Conservation (phyloP, 768 basidiomycete species). For the Kockovaella imperatae region DNA sequence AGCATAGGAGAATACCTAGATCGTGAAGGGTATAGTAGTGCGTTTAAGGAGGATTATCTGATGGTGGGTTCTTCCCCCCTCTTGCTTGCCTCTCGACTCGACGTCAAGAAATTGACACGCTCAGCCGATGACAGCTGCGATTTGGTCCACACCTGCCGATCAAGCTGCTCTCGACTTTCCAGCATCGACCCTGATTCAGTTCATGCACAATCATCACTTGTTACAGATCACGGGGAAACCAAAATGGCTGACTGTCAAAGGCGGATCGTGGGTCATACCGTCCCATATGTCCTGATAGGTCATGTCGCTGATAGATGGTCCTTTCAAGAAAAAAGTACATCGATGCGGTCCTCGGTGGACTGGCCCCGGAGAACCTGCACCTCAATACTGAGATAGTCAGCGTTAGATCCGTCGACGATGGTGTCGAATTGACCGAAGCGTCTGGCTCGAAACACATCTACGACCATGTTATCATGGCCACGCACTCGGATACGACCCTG, state of each 20-base stretch:
- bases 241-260: constrained; percentile 63
- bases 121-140: constrained; percentile 70
- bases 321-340: constrained; percentile 59
- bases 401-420: constrained; percentile 37
- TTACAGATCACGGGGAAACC: constrained; percentile 65
- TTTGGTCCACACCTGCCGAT: constrained; percentile 71
- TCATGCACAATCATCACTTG: constrained; percentile 67
- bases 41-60: constrained; percentile 66
- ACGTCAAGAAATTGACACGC: background rate
- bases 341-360: constrained; percentile 53
- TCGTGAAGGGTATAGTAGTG: constrained; percentile 58
- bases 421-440: constrained; percentile 51
- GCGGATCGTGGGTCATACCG: constrained; percentile 57
- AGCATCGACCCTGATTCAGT: constrained; percentile 61
- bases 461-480: constrained; percentile 65
- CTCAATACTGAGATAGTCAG: constrained; percentile 55
- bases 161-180: constrained; percentile 65
- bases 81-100: background rate
- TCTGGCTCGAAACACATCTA: constrained; percentile 50
- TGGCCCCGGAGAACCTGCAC: constrained; percentile 55
- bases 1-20: constrained; percentile 56
- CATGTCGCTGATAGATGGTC: background rate
- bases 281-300: background rate
- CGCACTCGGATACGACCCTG: constrained; percentile 60
- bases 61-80: constrained; percentile 50